These are phyloP conservation scores for Coriolopsis trogii DNA, from an alignment of 1,284 basidiomycete species.

Conservation along the genomic window DNA sequence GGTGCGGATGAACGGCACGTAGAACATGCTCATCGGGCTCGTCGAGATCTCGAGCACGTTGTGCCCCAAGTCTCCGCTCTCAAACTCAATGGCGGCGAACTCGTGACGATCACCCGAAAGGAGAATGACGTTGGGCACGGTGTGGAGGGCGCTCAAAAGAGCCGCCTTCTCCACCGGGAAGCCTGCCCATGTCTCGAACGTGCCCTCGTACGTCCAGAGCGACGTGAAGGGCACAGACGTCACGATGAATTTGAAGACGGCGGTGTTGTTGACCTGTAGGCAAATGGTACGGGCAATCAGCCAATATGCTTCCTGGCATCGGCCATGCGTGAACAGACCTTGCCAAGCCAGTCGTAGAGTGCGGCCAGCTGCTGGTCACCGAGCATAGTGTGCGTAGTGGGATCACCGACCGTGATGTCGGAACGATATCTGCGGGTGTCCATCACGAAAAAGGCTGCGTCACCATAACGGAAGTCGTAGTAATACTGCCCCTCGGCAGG, in stretches of 20 bases:
- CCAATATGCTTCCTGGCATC: background rate
- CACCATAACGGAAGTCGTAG: constrained; percentile 69
- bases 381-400: constrained; percentile 64
- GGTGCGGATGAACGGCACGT: constrained; percentile 62
- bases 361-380: constrained; percentile 69
- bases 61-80: constrained; percentile 40
- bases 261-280: constrained; percentile 73
- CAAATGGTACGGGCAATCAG: background rate
- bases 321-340: constrained; percentile 35
- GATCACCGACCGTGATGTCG: constrained; percentile 44
- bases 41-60: constrained; percentile 58
- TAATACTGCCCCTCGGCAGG: constrained; percentile 52
- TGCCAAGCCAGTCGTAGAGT: constrained; percentile 67
- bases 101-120: constrained; percentile 80
- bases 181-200: constrained; percentile 73
- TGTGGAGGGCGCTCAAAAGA: constrained; percentile 59
- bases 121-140: constrained; percentile 75
- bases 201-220: constrained; percentile 74
- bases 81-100: constrained; percentile 74
- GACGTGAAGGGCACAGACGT: constrained; percentile 80
- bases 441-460: constrained; percentile 79
- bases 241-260: constrained; percentile 83
- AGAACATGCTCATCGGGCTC: constrained; percentile 76
- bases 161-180: constrained; percentile 65
- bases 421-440: constrained; percentile 76